phyloP scores from a whole-genome alignment of 768 basidiomycete species.

The Hydnomerulius pinastri region DNA sequence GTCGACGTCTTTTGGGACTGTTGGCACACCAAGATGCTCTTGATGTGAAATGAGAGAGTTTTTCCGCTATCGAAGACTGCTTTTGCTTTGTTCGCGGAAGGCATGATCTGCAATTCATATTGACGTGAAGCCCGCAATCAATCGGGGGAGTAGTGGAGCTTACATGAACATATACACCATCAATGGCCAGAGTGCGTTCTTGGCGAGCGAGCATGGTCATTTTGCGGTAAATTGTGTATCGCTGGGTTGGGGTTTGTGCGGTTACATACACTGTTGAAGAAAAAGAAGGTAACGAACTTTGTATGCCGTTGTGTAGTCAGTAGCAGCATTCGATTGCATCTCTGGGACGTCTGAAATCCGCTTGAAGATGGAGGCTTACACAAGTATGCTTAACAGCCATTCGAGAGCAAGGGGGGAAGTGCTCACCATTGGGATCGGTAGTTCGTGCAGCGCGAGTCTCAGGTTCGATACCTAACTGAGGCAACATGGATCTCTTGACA shows the following conservation, averaged over 20 bases:
- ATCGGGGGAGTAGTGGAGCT: conserved; percentile 18
- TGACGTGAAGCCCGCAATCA: conserved; percentile 4
- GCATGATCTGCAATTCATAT: conserved; percentile 70
- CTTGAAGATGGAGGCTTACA: conserved; percentile 89
- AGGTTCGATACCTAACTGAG: conserved; percentile 67
- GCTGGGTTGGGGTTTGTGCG: conserved; percentile 43
- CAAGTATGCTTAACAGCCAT: conserved; percentile 1
- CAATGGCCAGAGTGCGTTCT: conserved; percentile 89
- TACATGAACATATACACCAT: conserved; percentile 92
- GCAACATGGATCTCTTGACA: conserved; percentile 76
- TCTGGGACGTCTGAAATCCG: conserved; percentile 70
- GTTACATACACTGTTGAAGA: background rate
- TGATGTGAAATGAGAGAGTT: conserved; percentile 91
- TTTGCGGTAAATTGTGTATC: conserved; percentile 91
- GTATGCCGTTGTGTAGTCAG: conserved; percentile 84
- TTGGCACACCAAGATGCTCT: conserved; percentile 80
- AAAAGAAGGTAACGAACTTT: conserved; percentile 55
- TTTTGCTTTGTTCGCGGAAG: conserved; percentile 73
- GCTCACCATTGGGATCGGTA: conserved; percentile 88
- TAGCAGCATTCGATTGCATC: conserved; percentile 55
- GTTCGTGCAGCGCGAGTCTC: conserved; percentile 66
- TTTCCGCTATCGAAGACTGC: conserved; percentile 88
- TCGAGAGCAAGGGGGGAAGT: background rate
- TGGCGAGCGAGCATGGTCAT: conserved; percentile 93
- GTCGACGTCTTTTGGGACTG: conserved; percentile 79